phyloP scores from a whole-genome alignment of 441 rosid species.

The Geranium incanum region DNA sequence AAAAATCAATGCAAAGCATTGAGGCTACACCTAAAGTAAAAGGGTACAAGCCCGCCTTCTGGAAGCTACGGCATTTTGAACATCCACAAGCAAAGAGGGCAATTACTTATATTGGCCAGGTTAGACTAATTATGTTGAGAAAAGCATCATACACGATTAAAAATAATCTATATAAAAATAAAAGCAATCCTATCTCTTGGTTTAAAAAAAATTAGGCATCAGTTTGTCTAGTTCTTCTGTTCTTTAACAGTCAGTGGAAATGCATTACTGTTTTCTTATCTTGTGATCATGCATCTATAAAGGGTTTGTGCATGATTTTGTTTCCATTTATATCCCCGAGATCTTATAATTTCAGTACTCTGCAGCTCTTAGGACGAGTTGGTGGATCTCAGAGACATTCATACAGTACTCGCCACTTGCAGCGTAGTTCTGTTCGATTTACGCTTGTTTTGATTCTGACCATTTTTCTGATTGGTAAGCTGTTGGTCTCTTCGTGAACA shows the following conservation, averaged over 20 bases:
- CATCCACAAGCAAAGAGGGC: conserved; percentile 31
- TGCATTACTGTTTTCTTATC: no score
- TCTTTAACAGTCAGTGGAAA: neutral
- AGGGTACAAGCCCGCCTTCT: conserved; percentile 45
- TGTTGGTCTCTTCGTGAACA: neutral
- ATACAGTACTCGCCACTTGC: conserved; percentile 38
- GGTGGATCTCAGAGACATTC: conserved; percentile 41
- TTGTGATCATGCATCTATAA: no score
- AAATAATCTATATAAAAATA: neutral
- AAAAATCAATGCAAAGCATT: conserved; percentile 23
- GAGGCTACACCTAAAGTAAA: conserved; percentile 70
- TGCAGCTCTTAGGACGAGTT: conserved; percentile 41
- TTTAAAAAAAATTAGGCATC: no score
- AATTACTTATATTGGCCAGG: conserved; percentile 34
- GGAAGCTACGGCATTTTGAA: conserved; percentile 47
- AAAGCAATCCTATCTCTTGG: neutral
- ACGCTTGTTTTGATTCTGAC: conserved; percentile 55
- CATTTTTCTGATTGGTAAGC: conserved; percentile 64
- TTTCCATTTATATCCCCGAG: neutral
- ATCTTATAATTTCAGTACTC: conserved; percentile 16
- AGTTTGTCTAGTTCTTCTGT: neutral
- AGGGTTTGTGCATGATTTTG: conserved; percentile 1
- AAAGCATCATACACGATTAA: neutral
- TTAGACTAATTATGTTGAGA: conserved; percentile 11
- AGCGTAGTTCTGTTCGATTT: conserved; percentile 47